phyloP scores from a whole-genome alignment of 768 basidiomycete species.

The Xanthoconium purpureum region DNA sequence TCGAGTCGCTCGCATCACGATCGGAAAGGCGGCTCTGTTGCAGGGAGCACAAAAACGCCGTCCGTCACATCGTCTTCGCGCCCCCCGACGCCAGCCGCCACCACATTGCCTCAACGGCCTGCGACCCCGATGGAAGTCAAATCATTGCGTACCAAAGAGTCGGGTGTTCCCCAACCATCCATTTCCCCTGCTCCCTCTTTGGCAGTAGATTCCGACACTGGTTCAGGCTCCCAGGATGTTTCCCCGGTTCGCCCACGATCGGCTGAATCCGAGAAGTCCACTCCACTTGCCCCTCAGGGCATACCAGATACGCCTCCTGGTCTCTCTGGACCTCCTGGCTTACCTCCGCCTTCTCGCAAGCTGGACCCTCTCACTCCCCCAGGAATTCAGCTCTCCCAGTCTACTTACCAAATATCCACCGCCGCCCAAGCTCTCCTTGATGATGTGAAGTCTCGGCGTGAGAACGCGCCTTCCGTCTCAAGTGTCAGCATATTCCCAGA shows the following conservation, averaged over 20 bases:
- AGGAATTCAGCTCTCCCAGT: constrained; percentile 40
- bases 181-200: constrained; percentile 46
- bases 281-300: constrained; percentile 45
- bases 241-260: constrained; percentile 40
- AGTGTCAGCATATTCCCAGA: constrained; percentile 78
- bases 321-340: constrained; percentile 53
- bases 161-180: constrained; percentile 37
- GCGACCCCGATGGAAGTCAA: constrained; percentile 45
- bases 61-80: constrained; percentile 54
- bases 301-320: constrained; percentile 56
- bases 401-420: constrained; percentile 80
- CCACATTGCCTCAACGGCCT: constrained; percentile 39
- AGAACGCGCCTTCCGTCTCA: constrained; percentile 43
- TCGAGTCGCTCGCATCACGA: constrained; percentile 40
- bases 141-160: constrained; percentile 39
- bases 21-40: constrained; percentile 37
- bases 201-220: constrained; percentile 49
- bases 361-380: constrained; percentile 49
- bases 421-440: constrained; percentile 83
- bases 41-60: constrained; percentile 39
- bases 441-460: constrained; percentile 75
- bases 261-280: constrained; percentile 37
- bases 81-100: constrained; percentile 50
- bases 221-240: constrained; percentile 43
- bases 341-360: constrained; percentile 45